Conservation (phyloP, 257 asterid species). For the Solanum dulcamara region DNA sequence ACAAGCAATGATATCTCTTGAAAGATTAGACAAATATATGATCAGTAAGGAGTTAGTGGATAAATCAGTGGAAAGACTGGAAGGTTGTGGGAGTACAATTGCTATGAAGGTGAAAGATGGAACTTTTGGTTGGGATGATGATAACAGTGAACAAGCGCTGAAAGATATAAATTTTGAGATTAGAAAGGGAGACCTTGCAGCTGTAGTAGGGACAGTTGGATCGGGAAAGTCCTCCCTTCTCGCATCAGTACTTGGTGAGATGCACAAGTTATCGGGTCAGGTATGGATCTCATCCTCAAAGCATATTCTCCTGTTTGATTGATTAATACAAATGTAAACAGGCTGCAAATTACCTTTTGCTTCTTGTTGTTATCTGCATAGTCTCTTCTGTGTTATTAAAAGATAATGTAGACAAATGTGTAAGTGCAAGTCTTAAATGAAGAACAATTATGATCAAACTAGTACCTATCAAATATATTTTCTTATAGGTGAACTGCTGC, state of each 20-base stretch:
- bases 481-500: neutral
- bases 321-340: neutral
- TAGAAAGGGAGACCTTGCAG: conserved; percentile 66
- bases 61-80: conserved; percentile 56
- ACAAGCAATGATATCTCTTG: conserved; percentile 76
- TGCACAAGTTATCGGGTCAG: conserved; percentile 80
- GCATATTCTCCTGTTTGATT: neutral
- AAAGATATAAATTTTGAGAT: conserved; percentile 42
- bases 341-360: neutral
- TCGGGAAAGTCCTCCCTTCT: conserved; percentile 91
- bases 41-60: conserved; percentile 64
- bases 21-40: conserved; percentile 74
- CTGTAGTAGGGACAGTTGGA: conserved; percentile 92
- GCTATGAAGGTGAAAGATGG: conserved; percentile 69
- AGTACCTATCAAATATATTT: neutral
- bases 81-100: conserved; percentile 38
- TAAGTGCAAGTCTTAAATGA: neutral
- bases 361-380: neutral
- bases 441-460: neutral
- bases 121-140: conserved; percentile 83
- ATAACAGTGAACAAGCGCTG: conserved; percentile 38
- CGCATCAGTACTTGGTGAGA: conserved; percentile 86
- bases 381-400: neutral
- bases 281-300: conserved; percentile 15
- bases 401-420: neutral